A percentile compares a stretch with the other conserved stretches of the same genome.
phyloP scores from a whole-genome alignment of 352 stramenopile species.

The Globisporangium alternatum region DNA sequence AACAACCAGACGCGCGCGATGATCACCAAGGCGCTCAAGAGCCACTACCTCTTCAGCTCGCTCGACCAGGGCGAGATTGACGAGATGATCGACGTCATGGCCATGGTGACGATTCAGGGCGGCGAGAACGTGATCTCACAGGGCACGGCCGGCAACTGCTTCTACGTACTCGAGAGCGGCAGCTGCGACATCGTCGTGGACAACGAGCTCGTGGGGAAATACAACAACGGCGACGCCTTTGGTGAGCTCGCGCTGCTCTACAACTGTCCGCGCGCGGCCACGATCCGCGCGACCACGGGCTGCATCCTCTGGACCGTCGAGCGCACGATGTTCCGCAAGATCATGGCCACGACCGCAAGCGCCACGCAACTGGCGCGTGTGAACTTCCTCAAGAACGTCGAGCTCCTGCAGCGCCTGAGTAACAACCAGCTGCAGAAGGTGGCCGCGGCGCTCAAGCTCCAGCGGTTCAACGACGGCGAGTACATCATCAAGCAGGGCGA shows the following conservation, averaged over 20 bases:
- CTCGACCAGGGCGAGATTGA: constrained; percentile 71
- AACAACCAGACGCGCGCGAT: constrained; percentile 68
- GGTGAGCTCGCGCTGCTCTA: constrained; percentile 97
- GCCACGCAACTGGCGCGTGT: constrained; percentile 74
- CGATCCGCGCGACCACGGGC: constrained; percentile 84
- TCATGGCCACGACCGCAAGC: constrained; percentile 78
- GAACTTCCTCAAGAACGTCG: constrained; percentile 94
- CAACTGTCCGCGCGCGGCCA: constrained; percentile 93
- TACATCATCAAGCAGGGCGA: constrained; percentile 94
- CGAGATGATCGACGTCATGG: constrained; percentile 86
- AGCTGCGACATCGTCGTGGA: constrained; percentile 85
- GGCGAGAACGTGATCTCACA: constrained; percentile 76
- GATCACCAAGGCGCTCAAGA: constrained; percentile 79
- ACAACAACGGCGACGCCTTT: constrained; percentile 87
- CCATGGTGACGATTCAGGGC: constrained; percentile 61
- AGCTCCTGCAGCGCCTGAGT: constrained; percentile 89
- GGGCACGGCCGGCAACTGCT: constrained; percentile 87
- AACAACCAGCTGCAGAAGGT: constrained; percentile 84
- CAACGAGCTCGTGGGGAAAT: constrained; percentile 68
- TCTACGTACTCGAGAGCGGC: constrained; percentile 93
- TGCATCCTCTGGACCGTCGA: constrained; percentile 93
- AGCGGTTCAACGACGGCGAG: constrained; percentile 87
- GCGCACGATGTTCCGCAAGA: constrained; percentile 78
- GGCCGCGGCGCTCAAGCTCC: constrained; percentile 76
- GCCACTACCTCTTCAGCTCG: constrained; percentile 80